Evolutionary conservation across 179 eudicot genomes (phyloP).

Genomic region (Monotropa hypopitys): DNA sequence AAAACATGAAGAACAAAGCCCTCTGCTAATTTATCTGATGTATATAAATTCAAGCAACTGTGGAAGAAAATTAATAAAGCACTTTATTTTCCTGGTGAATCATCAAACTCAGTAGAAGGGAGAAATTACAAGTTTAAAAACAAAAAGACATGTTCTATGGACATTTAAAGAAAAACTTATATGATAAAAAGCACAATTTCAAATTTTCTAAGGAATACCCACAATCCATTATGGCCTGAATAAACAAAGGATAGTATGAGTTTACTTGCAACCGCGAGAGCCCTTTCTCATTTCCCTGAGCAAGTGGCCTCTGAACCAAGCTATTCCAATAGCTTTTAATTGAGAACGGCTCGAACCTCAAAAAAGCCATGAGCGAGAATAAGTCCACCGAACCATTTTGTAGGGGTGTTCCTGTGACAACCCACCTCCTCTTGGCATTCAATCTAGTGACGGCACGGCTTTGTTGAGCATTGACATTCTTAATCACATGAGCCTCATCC

Average conservation of each 20-base stretch:
- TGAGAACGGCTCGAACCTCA: conserved; percentile 86
- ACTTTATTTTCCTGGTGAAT: neutral
- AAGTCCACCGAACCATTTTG: conserved; percentile 75
- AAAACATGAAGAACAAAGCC: neutral
- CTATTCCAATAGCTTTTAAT: conserved; percentile 61
- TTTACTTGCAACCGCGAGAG: conserved; percentile 73
- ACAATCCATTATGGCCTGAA: neutral
- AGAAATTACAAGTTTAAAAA: neutral
- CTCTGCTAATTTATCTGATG: neutral
- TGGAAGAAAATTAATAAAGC: neutral
- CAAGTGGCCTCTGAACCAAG: conserved; percentile 63
- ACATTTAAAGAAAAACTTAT: neutral
- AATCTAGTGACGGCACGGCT: conserved; percentile 62
- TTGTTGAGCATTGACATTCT: conserved; percentile 51
- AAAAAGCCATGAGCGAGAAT: conserved; percentile 67
- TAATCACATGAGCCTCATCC: conserved; percentile 87
- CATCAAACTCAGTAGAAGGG: neutral
- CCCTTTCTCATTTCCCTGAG: conserved; percentile 50
- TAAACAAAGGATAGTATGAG: neutral
- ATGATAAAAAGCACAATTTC: neutral
- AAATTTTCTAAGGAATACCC: neutral
- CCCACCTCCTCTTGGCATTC: conserved; percentile 69
- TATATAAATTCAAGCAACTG: neutral
- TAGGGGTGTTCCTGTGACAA: conserved; percentile 86
- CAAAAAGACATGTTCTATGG: neutral